phyloP scores from a whole-genome alignment of 1,284 basidiomycete species.

The Xerocomus minutiporus region DNA sequence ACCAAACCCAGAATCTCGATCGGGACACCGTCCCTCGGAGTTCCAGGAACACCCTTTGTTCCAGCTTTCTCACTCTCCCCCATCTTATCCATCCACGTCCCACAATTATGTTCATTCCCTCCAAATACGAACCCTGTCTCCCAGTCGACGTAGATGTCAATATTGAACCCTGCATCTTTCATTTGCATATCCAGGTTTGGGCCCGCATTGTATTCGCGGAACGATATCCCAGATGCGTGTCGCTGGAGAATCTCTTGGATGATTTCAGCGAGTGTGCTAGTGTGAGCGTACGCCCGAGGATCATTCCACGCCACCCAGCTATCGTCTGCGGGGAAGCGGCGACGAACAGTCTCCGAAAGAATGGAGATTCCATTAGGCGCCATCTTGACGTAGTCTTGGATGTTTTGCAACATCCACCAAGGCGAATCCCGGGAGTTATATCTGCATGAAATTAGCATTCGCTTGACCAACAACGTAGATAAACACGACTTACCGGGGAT shows the following conservation, averaged over 20 bases:
- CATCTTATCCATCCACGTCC: conserved; percentile 99
- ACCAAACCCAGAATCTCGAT: conserved; percentile 93
- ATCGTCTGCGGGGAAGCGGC: conserved; percentile 92
- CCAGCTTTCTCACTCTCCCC: conserved; percentile 88
- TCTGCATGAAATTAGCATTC: conserved; percentile 33
- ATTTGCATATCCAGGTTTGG: conserved; percentile 95
- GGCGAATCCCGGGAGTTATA: conserved; percentile 92
- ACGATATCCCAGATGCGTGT: conserved; percentile 89
- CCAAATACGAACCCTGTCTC: conserved; percentile 86
- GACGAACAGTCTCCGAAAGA: conserved; percentile 77
- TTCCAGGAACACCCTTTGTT: conserved; percentile 91
- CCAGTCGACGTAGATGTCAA: conserved; percentile 94
- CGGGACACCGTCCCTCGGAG: conserved; percentile 92
- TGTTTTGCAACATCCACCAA: conserved; percentile 99
- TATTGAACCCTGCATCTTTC: conserved; percentile 89
- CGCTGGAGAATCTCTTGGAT: conserved; percentile 96
- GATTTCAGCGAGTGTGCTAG: conserved; percentile 84
- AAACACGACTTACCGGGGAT: conserved; percentile 59
- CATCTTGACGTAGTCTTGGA: conserved; percentile 87
- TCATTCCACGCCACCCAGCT: conserved; percentile 94
- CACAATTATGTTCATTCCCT: conserved; percentile 81
- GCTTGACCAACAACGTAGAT: background rate
- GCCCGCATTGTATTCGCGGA: conserved; percentile 95
- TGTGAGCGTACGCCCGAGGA: conserved; percentile 74
- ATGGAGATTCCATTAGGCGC: conserved; percentile 83